Evolutionary conservation across 192 early-diverging fungal species (phyloP), one percentile per base, ranked within the genome.

Genomic region (Glomus cerebriforme): DNA sequence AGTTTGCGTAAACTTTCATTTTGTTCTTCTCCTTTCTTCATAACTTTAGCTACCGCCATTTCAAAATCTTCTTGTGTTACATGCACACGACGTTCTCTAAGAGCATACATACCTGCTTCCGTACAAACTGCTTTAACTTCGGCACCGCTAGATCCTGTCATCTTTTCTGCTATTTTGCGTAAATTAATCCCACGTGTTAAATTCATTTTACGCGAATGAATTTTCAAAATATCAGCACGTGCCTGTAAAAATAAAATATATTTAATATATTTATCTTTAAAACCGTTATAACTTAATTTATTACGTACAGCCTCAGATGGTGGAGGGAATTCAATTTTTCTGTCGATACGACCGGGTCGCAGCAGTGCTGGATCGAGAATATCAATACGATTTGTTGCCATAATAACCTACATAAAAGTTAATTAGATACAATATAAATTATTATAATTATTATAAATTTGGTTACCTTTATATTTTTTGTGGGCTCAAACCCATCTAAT

Each of bases 41-140:
- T 93, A 65, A 99, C 93, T 94, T 99, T 99, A 72, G 95, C 92
- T 26, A 99, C 96, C 15, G 98, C 96, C 95, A 99, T 95, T 84
- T 99, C 98, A 90, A 99, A 99, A 87, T 99, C 98, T 85, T 99
- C 97, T 83, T 99, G 98, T 12, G 96, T 99, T 13, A 99, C 98
- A 81, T 99, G 98, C 66, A 99, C 97, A 78, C 98, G 91, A 58
- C 98, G 91, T 86, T 99, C 98, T 73, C 95, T 90, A 47, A 96
- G 86, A 24, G 95, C 95, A 81, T 94, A 96, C 94, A 94, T 96
- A 82, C 93, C 93, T 13, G 93, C 94, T 80, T 95, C 94, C 47
- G 94, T 94, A 82, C 94, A 95, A 37, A 94, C 93, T 68, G 91
- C 94, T 72, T 95, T 95, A 80, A 95, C 94, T 80, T 95, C 94